These are phyloP conservation scores for Penicillium taxi DNA, from an alignment of 495 filamentous ascomycete genomes.

Conservation along the genomic window DNA sequence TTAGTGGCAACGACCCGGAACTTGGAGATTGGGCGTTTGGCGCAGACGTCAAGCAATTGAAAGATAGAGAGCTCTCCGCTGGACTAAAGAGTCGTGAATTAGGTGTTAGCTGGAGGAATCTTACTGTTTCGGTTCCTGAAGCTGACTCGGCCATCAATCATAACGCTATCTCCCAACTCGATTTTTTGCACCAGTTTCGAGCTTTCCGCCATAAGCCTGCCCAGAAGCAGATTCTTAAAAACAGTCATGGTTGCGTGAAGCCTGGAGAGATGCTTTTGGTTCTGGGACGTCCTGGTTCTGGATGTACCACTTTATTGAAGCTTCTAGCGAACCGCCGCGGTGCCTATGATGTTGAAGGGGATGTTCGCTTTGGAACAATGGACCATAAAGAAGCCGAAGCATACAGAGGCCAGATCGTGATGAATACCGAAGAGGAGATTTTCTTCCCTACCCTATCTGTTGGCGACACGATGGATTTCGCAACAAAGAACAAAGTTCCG, in stretches of 20 bases:
- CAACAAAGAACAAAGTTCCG: constrained; percentile 34
- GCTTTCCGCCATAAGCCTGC: constrained; percentile 29
- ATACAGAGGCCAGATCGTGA: constrained; percentile 65
- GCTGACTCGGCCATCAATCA: constrained; percentile 42
- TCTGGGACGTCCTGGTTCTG: constrained; percentile 36
- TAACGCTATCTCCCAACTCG: constrained; percentile 48
- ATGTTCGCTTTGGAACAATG: constrained; percentile 52
- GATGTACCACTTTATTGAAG: constrained; percentile 48
- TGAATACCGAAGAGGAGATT: constrained; percentile 60
- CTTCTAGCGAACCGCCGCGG: constrained; percentile 56
- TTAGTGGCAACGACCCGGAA: too few species aligned
- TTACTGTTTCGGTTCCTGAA: constrained; percentile 33
- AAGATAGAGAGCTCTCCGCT: constrained; percentile 12
- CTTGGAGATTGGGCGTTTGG: too few species aligned
- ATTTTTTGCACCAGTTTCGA: constrained; percentile 32
- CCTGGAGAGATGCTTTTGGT: constrained; percentile 43
- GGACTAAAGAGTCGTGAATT: constrained; percentile 40
- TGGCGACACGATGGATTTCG: constrained; percentile 63
- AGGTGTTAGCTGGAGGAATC: constrained; percentile 48
- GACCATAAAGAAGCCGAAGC: constrained; percentile 45
- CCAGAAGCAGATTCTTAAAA: constrained; percentile 24
- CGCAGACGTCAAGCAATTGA: too few species aligned
- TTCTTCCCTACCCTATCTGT: constrained; percentile 65
- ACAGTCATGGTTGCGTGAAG: constrained; percentile 44
- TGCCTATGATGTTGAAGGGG: constrained; percentile 46